Evolutionary conservation across 331 rosid species (phyloP), one percentile per base, ranked within the genome.

Genomic region (Malus hybrid): DNA sequence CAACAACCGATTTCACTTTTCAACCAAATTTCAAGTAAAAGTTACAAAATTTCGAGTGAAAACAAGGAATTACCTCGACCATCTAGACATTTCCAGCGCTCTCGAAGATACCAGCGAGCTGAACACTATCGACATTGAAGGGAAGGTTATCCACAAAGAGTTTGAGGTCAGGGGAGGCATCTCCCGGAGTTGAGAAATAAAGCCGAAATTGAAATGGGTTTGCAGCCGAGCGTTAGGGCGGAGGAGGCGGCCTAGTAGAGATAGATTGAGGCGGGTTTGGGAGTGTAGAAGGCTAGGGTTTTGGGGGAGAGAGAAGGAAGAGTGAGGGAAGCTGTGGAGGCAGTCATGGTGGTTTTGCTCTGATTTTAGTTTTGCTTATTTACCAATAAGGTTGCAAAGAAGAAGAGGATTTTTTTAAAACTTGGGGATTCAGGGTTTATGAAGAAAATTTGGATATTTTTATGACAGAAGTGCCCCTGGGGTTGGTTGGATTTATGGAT

Each of bases 131-230:
- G 1, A 78, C 86, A 3, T 9, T 83, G 80, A 95, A 95, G 22
- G 99, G 97, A 73, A 92, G 92, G 78, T 95, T 92, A 3, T 96
- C 99, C 11, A 95, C 96, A 30, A 90, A 92, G 80, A 95, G 84
- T 52, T 91, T 87, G 19, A 80, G 89, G 77, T 86, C 92, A 6
- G 91, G 79, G 36, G 90, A 29, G 8, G 34, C 66, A 1, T 53
- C 81, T 57, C 26, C 48, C 7, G 3, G 82, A 80, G 30, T 30
- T 84, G 60, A 82, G 74, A 74, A 86, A 81, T 11, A 81, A 80
- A 6, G 89, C 77, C 5, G 86, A 83, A 77, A 89, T 66, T 56
- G 96, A 84, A 24, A 88, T 20, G 68, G 87, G 82, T 9, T 76
- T 87, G 32, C 74, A 30, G 5, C 72, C 61, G 11, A 85, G 82